Base-by-base conservation (phyloP, 2,329 filamentous ascomycete genomes). In the Piedraia hortae region DNA sequence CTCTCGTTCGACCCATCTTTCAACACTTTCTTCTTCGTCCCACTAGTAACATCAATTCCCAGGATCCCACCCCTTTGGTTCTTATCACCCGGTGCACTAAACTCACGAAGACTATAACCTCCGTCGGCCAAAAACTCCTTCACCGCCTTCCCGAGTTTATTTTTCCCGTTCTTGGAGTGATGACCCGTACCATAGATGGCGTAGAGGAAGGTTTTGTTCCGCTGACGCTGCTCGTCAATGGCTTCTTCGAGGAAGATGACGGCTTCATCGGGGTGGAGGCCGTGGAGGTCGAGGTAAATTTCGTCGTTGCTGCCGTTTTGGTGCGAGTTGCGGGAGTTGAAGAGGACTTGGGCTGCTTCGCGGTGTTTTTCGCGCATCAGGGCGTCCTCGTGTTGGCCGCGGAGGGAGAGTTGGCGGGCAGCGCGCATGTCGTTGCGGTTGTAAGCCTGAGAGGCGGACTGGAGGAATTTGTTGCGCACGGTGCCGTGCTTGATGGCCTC, bases 401-500 rank as follows among this genome's bases (percentile, higher is more conserved):
- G 71, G 20, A 93, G 62, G 37, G 77, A 90, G 21, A 93, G 60
- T 14, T 82, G 82, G 51, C 93, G 93, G 28, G 85, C 85, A 10
- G 85, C 82, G 29, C 85, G 69, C 18, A 85, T 82, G 44, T 97
- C 85, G 38, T 91, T 93, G 26, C 85, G 72, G 43, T 93, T 91
- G 82, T 85, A 97, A 11, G 85, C 85, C 56, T 93, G 82, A 5
- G 82, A 82, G 33, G 85, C 85, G 45, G 80, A 90, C 46, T 91
- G 82, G 24, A 97, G 49, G 37, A 93, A 97, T 43, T 93, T 93
- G 45, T 93, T 97, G 30, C 85, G 64, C 42, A 91, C 62, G 34
- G 80, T 85, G 33, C 85, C 85, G 43, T 97, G 85, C 48, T 89
- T 89, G 44, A 97, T 90, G 26, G 85, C 85, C 47, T 93, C 82